These are phyloP conservation scores for Blastocystis sp. DNA, from an alignment of 352 stramenopile genomes.

Conservation along the genomic window DNA sequence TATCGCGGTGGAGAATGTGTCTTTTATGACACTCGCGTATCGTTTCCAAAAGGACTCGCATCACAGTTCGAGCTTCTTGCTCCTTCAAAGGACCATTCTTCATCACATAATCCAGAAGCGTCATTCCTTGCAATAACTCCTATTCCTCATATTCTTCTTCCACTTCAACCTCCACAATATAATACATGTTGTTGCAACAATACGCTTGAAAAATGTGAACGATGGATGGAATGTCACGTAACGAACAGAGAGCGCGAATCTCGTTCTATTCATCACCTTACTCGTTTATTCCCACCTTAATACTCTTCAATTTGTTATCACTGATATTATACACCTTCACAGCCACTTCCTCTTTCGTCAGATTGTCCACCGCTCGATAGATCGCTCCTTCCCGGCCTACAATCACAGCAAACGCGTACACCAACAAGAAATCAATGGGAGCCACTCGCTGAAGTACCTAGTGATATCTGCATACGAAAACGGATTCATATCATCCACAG, in stretches of 20 bases:
- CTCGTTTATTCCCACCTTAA: no score
- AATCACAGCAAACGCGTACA: no score
- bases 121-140: not conserved
- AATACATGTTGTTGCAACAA: not conserved
- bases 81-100: slow-evolving; percentile 20
- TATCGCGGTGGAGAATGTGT: not conserved
- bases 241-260: not conserved
- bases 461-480: no score
- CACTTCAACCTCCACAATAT: not conserved
- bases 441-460: no score
- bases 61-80: not conserved
- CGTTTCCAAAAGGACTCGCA: not conserved
- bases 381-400: not conserved
- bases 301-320: no score
- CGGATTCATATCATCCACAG: no score
- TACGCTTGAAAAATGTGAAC: not conserved
- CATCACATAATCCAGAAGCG: not conserved
- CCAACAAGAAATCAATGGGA: no score
- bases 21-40: not conserved
- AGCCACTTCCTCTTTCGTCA: not conserved
- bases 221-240: not conserved
- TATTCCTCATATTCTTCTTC: not conserved
- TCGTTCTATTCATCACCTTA: not conserved
- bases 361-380: not conserved
- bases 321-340: not conserved